Evolutionary conservation across 352 stramenopile species (phyloP).

Genomic region (Pythium dissotocum): DNA sequence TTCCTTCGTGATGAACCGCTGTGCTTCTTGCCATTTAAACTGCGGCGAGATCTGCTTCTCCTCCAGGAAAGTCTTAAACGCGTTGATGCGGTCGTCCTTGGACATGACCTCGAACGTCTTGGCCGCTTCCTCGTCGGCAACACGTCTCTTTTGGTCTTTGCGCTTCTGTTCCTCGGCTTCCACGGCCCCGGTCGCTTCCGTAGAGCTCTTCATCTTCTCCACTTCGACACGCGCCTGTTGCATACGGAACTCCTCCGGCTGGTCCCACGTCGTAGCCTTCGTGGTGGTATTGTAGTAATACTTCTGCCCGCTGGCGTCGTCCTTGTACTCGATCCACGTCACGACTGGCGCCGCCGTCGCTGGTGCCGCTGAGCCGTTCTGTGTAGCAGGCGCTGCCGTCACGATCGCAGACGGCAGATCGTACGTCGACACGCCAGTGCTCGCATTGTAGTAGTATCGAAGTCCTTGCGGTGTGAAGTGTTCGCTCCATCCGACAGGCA

Average conservation of each 20-base stretch:
- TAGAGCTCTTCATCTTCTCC: slow-evolving; percentile 56
- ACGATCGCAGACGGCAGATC: slow-evolving; percentile 33
- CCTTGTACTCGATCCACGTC: slow-evolving; percentile 81
- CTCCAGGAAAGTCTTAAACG: slow-evolving; percentile 75
- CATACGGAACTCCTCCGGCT: slow-evolving; percentile 77
- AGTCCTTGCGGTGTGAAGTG: slow-evolving; percentile 52
- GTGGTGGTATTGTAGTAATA: slow-evolving; percentile 86
- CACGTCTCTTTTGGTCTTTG: slow-evolving; percentile 44
- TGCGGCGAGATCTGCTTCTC: slow-evolving; percentile 66
- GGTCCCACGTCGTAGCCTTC: slow-evolving; percentile 79
- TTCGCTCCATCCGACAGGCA: slow-evolving; percentile 67
- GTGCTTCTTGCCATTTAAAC: slow-evolving; percentile 76
- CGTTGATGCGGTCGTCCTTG: slow-evolving; percentile 46
- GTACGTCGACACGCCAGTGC: slow-evolving; percentile 65
- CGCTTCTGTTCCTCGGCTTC: slow-evolving; percentile 33
- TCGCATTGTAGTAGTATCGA: slow-evolving; percentile 64
- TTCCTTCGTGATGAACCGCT: slow-evolving; percentile 63
- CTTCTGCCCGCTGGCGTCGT: slow-evolving; percentile 59
- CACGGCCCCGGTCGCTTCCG: slow-evolving; percentile 13
- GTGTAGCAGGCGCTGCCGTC: slow-evolving; percentile 1
- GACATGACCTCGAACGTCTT: slow-evolving; percentile 52
- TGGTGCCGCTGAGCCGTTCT: neutral
- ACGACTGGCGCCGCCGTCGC: slow-evolving; percentile 1
- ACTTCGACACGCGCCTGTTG: slow-evolving; percentile 72
- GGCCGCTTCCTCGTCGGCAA: slow-evolving; percentile 44